Evolutionary conservation across 2,329 filamentous ascomycete genomes (phyloP), one percentile per base, ranked within the genome.

Genomic region (Trichoderma pleuroti): DNA sequence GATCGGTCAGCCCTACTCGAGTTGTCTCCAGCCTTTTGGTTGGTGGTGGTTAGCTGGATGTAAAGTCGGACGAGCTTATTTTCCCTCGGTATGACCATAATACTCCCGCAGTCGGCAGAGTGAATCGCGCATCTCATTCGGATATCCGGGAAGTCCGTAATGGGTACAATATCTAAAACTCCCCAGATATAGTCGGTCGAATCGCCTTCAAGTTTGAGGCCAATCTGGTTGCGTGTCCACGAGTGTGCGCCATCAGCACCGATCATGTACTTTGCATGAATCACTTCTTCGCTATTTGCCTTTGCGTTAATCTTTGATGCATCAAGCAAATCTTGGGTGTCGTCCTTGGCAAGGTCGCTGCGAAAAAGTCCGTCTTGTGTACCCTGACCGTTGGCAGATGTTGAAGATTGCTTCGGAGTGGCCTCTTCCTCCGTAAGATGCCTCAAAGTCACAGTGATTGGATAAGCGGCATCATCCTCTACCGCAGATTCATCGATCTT

Each of bases 121-220:
- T 77, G 76, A 0, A 78, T 72, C 30, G 77, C 76, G n/a, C 76
- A 75, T 9, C 76, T 77, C 71, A 76, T 78, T 12, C 76, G 73
- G 1, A 77, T 76, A 2, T 77, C 76, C 1, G 76, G 76, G 3
- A 77, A 77, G 18, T 78, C 74, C 4, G 76, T 77, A 10, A 76
- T 72, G 1, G 74, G 74, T 16, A 74, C 74, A 24, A 78, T 68
- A 7, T 77, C 76, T 9, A 77, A 72, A 3, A 77, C 76, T 3
- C 76, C 76, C 76, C 76, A 77, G 59, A 78, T 75, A 2, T 76
- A 75, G 34, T 78, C 75, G 0, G 72, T 77, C 6, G 76, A 76
- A 16, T 78, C 76, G 6, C 76, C 76, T 4, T 75, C 74, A 8
- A 77, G 73, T 56, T 71, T 74, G 11, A 77, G 72, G 7, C 76